A percentile compares a stretch with the other conserved stretches of the same genome.
phyloP scores from a whole-genome alignment of 2,329 filamentous ascomycete species.

The Sclerotinia nivalis region DNA sequence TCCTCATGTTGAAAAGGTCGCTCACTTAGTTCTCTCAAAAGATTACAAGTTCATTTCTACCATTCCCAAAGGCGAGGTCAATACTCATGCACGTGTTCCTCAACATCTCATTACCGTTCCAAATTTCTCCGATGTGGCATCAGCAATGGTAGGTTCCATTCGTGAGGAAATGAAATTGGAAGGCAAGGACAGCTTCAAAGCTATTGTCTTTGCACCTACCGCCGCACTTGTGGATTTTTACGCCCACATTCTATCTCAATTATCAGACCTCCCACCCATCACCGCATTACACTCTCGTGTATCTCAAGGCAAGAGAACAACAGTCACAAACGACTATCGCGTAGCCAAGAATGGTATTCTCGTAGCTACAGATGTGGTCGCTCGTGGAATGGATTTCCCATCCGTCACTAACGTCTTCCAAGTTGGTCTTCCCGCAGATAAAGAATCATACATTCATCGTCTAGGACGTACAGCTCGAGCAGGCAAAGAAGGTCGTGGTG shows the following conservation, averaged over 20 bases:
- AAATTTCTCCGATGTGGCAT: conserved; percentile 74
- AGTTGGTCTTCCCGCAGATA: conserved; percentile 61
- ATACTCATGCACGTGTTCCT: conserved; percentile 82
- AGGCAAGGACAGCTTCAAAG: conserved; percentile 69
- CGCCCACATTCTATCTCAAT: conserved; percentile 52
- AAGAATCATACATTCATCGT: conserved; percentile 75
- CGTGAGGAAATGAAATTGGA: conserved; percentile 56
- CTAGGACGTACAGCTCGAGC: conserved; percentile 76
- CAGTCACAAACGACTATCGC: conserved; percentile 72
- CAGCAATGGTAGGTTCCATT: conserved; percentile 75
- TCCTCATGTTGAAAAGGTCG: conserved; percentile 75
- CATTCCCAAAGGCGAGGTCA: conserved; percentile 76
- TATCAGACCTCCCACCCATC: conserved; percentile 38
- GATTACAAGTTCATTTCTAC: conserved; percentile 90
- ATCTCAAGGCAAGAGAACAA: conserved; percentile 67
- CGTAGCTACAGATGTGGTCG: conserved; percentile 78
- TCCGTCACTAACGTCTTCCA: conserved; percentile 79
- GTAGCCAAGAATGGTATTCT: conserved; percentile 61
- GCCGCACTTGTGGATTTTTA: conserved; percentile 71
- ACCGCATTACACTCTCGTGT: conserved; percentile 74
- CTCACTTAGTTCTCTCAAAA: conserved; percentile 72
- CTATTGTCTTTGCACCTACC: conserved; percentile 88
- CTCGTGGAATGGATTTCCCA: conserved; percentile 82
- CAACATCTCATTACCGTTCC: conserved; percentile 70
- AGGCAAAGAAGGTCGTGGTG: conserved; percentile 70